Conservation (phyloP, 495 filamentous ascomycete genomes). For the Penicillium atrosanguineum region DNA sequence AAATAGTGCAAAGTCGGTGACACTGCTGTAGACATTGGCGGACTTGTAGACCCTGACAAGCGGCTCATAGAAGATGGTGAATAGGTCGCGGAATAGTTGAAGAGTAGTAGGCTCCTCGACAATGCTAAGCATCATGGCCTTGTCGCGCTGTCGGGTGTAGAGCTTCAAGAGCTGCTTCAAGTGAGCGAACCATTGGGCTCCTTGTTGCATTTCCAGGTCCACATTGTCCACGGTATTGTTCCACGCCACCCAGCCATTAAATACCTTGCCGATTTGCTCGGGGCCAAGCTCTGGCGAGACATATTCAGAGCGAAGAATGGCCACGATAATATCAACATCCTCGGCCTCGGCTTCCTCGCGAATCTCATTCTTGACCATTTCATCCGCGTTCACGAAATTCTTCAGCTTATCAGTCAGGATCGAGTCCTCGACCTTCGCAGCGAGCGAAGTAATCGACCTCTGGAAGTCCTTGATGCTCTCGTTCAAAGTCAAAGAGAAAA, state of each 20-base stretch:
- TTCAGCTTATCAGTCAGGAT: slow-evolving; percentile 81
- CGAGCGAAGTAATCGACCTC: slow-evolving; percentile 75
- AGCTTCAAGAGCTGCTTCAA: slow-evolving; percentile 95
- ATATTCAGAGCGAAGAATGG: slow-evolving; percentile 71
- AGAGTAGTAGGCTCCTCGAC: slow-evolving; percentile 94
- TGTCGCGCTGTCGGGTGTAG: slow-evolving; percentile 87
- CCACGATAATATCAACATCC: slow-evolving; percentile 77
- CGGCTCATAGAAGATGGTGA: slow-evolving; percentile 98
- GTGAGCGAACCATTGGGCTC: slow-evolving; percentile 86
- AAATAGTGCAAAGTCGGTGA: slow-evolving; percentile 93
- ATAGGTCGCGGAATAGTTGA: slow-evolving; percentile 90
- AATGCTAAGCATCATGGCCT: slow-evolving; percentile 93
- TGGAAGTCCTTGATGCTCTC: slow-evolving; percentile 86
- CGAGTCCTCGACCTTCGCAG: slow-evolving; percentile 69
- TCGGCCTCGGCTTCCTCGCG: slow-evolving; percentile 68
- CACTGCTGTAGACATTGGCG: slow-evolving; percentile 93
- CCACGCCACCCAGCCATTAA: slow-evolving; percentile 97
- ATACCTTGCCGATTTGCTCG: slow-evolving; percentile 76
- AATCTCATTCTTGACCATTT: slow-evolving; percentile 69
- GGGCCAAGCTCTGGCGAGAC: slow-evolving; percentile 65
- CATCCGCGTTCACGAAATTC: slow-evolving; percentile 69
- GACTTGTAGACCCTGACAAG: slow-evolving; percentile 97
- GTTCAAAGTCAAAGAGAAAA: slow-evolving; percentile 85
- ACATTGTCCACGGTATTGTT: slow-evolving; percentile 90
- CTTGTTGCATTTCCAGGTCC: slow-evolving; percentile 81